A percentile compares a stretch with the other conserved stretches of the same genome.
These are phyloP conservation scores for Leptomonas pyrrhocoris DNA, from an alignment of 208 protist genomes.

Conservation along the genomic window DNA sequence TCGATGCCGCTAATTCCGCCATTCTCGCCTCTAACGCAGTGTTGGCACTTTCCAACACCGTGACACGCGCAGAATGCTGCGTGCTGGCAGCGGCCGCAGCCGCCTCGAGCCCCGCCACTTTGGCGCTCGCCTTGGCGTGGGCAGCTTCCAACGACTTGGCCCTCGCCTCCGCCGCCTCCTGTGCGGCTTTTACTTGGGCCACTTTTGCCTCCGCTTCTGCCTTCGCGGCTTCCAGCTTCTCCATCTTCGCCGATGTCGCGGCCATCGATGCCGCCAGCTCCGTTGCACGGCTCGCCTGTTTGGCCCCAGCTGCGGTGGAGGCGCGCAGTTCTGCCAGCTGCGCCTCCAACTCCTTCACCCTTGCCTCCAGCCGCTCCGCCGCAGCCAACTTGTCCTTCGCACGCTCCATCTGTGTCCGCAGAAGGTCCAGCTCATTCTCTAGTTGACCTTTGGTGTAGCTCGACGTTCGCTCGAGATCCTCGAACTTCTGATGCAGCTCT, in stretches of 20 bases:
- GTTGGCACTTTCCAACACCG: too few relatives aligned
- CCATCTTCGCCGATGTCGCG: neutral
- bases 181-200: conserved; percentile 7
- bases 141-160: conserved; percentile 5
- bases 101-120: neutral
- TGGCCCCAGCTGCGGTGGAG: neutral
- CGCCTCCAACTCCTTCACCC: conserved; percentile 1
- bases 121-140: neutral
- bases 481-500: conserved; percentile 33
- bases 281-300: neutral
- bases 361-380: conserved; percentile 10
- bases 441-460: conserved; percentile 32
- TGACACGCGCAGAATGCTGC: too few relatives aligned
- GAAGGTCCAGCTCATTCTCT: conserved; percentile 19
- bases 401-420: conserved; percentile 19
- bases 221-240: conserved; percentile 1
- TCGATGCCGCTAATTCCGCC: too few relatives aligned
- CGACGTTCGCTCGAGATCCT: conserved; percentile 35
- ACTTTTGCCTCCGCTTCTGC: neutral
- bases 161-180: neutral
- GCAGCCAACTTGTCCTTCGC: neutral
- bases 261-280: conserved; percentile 14
- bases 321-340: conserved; percentile 1
- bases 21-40: too few relatives aligned
- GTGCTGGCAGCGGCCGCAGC: neutral